Base-by-base conservation (phyloP, 441 rosid species). In the Gossypium trilobum region DNA sequence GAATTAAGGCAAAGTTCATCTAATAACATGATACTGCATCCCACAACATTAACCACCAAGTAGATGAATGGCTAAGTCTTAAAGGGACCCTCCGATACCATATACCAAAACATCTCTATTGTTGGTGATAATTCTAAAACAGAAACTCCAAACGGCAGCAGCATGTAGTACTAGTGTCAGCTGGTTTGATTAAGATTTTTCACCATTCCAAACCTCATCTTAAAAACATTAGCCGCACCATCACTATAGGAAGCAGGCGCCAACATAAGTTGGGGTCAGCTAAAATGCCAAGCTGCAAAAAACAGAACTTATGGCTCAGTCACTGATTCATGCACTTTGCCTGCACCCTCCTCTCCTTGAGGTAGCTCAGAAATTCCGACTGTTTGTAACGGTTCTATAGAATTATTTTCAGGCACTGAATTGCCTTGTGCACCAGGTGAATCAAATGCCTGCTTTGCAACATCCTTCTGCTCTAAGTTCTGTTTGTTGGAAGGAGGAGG, bases 381-480 rank as follows among this genome's bases (percentile, higher is more conserved):
- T 10, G 7, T 27, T 22, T 23, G 73, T 39, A 9, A 42, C 5
- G 44, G 72, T 6, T 29, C 55, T 19, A 22, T 36, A 1, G 74
- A 59, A 58, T 78, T 78, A 10, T 39, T 67, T 25, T 65, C 82
- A 16, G 75, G 69, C 63, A 70, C 22, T 42, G 56, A 70, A 67
- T 61, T 52, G 1, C 60, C 77, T 42, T 73, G 81, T 10, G 66
- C 5, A 9, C 74, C 78, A 0, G 78, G 74, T 5, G 84, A 81
- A 65, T 73, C 80, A 4, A 66, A 56, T 36, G 74, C 84, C 29
- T 78, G 55, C 51, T 56, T 54, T 22, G 71, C 52, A 11, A 31
- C 82, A 33, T 73, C 83, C 76, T 72, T 85, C 73, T 52, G 79
- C 51, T 69, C 75, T 13, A 31, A 68, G 65, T 55, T 74, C 36